Conservation (phyloP, 2,329 filamentous ascomycete species). For the Coniochaeta ligniaria region DNA sequence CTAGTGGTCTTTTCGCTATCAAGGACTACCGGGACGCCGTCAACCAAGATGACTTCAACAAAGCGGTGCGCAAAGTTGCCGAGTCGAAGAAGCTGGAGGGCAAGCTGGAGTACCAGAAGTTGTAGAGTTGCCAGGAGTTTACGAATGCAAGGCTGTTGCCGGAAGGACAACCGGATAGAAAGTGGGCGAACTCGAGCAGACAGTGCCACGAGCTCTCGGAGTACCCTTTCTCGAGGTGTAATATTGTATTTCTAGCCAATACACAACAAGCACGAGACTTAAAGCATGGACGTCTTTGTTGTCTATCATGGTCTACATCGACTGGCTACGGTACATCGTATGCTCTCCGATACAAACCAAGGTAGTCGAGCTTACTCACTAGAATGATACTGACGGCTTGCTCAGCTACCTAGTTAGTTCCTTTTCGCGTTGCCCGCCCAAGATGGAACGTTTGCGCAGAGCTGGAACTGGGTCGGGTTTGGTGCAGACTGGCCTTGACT, state of each 20-base stretch:
- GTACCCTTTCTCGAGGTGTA: neutral
- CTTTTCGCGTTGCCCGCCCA: neutral
- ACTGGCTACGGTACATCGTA: neutral
- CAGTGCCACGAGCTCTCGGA: neutral
- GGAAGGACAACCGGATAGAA: neutral
- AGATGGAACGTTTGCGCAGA: neutral
- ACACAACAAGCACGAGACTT: neutral
- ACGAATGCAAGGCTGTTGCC: neutral
- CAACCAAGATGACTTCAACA: constrained; percentile 99
- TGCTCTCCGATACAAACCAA: neutral
- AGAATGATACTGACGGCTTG: neutral
- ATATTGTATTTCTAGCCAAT: neutral
- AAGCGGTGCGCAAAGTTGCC: constrained; percentile 93
- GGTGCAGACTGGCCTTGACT: neutral
- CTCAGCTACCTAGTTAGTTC: too few relatives aligned
- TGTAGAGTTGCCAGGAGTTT: constrained; percentile 44
- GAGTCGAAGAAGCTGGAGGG: constrained; percentile 98
- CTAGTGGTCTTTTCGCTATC: constrained; percentile 89
- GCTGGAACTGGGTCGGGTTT: neutral
- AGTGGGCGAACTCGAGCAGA: neutral
- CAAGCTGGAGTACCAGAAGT: constrained; percentile 95
- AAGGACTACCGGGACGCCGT: constrained; percentile 95
- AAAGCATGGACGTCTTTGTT: neutral
- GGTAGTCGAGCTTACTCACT: neutral
- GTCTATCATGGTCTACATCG: neutral